These are phyloP conservation scores for Russula griseocarnosa DNA, from an alignment of 768 basidiomycete genomes.

Conservation along the genomic window DNA sequence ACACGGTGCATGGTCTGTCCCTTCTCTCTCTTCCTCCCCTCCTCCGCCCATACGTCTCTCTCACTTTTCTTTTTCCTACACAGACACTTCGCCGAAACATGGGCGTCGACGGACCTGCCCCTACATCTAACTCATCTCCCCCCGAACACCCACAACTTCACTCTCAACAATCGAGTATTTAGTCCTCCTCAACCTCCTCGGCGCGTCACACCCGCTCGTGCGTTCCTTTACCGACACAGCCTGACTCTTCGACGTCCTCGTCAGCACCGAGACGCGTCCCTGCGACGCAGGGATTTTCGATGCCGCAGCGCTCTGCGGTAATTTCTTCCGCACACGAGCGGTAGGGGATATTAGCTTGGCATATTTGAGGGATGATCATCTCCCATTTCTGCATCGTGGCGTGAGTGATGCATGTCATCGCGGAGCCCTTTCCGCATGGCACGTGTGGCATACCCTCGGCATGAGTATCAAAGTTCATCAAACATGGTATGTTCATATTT, in stretches of 20 bases:
- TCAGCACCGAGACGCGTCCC: constrained; percentile 66
- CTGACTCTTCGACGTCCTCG: constrained; percentile 85
- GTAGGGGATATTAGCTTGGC: constrained; percentile 42
- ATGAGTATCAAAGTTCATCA: constrained; percentile 45
- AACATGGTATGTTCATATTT: constrained; percentile 1
- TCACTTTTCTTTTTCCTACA: neutral
- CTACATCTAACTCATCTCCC: constrained; percentile 49
- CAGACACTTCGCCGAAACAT: constrained; percentile 86
- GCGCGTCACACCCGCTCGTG: constrained; percentile 68
- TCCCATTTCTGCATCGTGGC: constrained; percentile 80
- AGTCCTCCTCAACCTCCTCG: constrained; percentile 89
- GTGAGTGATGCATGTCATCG: constrained; percentile 86
- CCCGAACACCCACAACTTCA: constrained; percentile 49
- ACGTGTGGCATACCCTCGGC: constrained; percentile 78
- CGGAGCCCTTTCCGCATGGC: constrained; percentile 86
- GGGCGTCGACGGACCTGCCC: constrained; percentile 65
- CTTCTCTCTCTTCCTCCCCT: constrained; percentile 2
- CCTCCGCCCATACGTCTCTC: neutral
- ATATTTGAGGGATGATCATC: constrained; percentile 87
- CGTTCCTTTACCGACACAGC: constrained; percentile 82
- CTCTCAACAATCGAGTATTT: constrained; percentile 83
- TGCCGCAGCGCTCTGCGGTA: constrained; percentile 40
- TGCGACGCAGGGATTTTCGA: constrained; percentile 56
- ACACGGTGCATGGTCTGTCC: constrained; percentile 84
- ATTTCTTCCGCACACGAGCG: constrained; percentile 62